A percentile compares a stretch with the other conserved stretches of the same genome.
phyloP scores from a whole-genome alignment of 2,329 filamentous ascomycete species.

The Colletotrichum spinosum region DNA sequence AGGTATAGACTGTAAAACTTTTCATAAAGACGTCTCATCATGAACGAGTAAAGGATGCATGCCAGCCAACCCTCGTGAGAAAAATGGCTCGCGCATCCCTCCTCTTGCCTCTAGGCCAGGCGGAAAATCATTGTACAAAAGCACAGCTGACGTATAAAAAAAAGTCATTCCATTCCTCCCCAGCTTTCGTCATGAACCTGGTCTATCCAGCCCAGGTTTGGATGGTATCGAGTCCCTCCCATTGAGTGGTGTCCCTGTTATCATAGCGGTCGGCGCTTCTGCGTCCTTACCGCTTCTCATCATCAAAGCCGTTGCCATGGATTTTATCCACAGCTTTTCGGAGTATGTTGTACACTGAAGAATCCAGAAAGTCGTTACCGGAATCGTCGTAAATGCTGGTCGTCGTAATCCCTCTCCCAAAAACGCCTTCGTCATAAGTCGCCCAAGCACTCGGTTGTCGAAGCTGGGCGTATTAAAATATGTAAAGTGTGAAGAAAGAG shows the following conservation, averaged over 20 bases:
- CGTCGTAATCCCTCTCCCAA: conserved; percentile 29
- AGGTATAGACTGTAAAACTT: conserved; percentile 9
- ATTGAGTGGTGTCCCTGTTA: conserved; percentile 22
- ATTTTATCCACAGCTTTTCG: conserved; percentile 30
- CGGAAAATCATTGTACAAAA: conserved; percentile 28
- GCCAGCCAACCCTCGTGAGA: conserved; percentile 1
- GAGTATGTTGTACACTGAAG: conserved; percentile 37
- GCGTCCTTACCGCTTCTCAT: conserved; percentile 28
- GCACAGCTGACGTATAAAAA: conserved; percentile 5
- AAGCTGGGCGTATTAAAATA: conserved; percentile 30
- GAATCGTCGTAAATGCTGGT: conserved; percentile 36
- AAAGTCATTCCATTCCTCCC: conserved; percentile 15
- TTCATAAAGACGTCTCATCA: conserved; percentile 29
- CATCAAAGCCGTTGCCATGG: conserved; percentile 35
- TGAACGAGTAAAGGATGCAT: background rate
- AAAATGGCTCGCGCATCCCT: background rate
- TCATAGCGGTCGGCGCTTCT: conserved; percentile 31
- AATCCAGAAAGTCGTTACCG: conserved; percentile 37
- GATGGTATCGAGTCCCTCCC: conserved; percentile 32
- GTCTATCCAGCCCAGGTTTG: conserved; percentile 25
- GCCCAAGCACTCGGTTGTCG: conserved; percentile 18
- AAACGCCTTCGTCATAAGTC: conserved; percentile 32
- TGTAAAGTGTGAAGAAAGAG: conserved; percentile 20
- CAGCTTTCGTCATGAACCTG: conserved; percentile 14
- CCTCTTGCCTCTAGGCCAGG: conserved; percentile 3